Conservation (phyloP, 116 monocot species). For the Iris pallida region DNA sequence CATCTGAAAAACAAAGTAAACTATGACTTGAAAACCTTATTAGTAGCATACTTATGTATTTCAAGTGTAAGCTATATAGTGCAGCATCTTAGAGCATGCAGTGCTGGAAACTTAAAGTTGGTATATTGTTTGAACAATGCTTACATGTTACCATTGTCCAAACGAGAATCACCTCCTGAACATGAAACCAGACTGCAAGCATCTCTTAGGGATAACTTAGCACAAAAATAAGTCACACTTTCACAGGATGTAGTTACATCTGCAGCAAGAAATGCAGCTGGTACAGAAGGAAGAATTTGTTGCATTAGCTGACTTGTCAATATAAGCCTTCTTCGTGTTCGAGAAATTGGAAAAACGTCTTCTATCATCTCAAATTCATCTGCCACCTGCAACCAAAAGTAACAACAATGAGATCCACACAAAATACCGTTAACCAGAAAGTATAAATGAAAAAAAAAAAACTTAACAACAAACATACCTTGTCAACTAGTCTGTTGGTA, state of each 20-base stretch:
- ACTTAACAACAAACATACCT: constrained; percentile 23
- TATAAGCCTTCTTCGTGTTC: constrained; percentile 34
- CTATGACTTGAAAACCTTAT: background rate
- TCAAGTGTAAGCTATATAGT: background rate
- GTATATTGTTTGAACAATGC: background rate
- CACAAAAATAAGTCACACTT: constrained; percentile 25
- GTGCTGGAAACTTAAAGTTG: background rate
- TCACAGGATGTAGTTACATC: constrained; percentile 37
- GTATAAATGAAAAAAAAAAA: background rate
- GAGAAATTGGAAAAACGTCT: constrained; percentile 16
- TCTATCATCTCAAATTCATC: constrained; percentile 34
- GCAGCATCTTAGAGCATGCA: background rate
- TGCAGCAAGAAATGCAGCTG: constrained; percentile 33
- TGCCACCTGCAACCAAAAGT: constrained; percentile 28
- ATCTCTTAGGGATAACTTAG: constrained; percentile 41
- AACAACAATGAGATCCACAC: constrained; percentile 7
- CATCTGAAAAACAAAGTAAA: background rate
- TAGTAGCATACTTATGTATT: background rate
- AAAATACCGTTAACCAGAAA: background rate
- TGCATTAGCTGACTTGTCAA: constrained; percentile 49
- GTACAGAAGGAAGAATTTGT: constrained; percentile 39
- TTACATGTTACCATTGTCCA: constrained; percentile 30
- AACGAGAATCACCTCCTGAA: constrained; percentile 1
- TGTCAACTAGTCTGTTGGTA: constrained; percentile 43
- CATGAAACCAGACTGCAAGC: constrained; percentile 33